Percentiles rank a stretch among this genome's conserved stretches.
phyloP scores from a whole-genome alignment of 73 alveolate species.

The Effrenium voratum region DNA sequence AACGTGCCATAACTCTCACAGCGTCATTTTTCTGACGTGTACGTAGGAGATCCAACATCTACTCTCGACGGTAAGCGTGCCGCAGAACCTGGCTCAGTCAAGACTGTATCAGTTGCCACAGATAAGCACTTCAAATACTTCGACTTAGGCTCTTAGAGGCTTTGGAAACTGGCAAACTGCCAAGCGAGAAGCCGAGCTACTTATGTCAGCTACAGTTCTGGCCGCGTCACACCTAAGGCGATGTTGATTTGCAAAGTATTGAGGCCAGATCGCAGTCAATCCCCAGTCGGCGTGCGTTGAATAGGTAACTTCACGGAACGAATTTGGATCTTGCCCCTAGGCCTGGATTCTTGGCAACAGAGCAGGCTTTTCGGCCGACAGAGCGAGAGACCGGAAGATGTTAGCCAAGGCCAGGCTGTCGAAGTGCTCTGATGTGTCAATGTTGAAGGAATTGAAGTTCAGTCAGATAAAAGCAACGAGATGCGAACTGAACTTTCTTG shows the following conservation, averaged over 20 bases:
- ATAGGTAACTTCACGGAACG: neutral
- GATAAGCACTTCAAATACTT: neutral
- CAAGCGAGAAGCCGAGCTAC: neutral
- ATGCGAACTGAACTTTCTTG: neutral
- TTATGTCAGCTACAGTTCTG: too few relatives aligned
- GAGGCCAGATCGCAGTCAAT: neutral
- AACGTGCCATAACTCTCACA: neutral
- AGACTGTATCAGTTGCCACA: neutral
- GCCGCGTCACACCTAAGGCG: too few relatives aligned
- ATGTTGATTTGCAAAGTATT: slow-evolving; percentile 58
- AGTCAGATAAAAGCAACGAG: neutral
- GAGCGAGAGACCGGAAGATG: slow-evolving; percentile 54
- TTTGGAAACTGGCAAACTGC: slow-evolving; percentile 49
- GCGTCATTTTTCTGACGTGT: neutral
- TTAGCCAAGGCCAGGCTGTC: slow-evolving; percentile 43
- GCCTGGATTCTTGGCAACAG: slow-evolving; percentile 82
- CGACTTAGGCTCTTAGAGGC: slow-evolving; percentile 68
- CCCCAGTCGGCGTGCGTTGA: neutral
- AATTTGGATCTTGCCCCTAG: neutral
- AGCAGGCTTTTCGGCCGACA: slow-evolving; percentile 10
- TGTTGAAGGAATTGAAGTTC: neutral
- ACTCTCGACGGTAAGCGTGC: neutral
- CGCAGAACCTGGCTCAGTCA: slow-evolving; percentile 23
- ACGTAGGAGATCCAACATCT: slow-evolving; percentile 29
- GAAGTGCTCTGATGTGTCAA: neutral